phyloP scores from a whole-genome alignment of 805 yeast genomes.

The Candida dajiaensis region DNA sequence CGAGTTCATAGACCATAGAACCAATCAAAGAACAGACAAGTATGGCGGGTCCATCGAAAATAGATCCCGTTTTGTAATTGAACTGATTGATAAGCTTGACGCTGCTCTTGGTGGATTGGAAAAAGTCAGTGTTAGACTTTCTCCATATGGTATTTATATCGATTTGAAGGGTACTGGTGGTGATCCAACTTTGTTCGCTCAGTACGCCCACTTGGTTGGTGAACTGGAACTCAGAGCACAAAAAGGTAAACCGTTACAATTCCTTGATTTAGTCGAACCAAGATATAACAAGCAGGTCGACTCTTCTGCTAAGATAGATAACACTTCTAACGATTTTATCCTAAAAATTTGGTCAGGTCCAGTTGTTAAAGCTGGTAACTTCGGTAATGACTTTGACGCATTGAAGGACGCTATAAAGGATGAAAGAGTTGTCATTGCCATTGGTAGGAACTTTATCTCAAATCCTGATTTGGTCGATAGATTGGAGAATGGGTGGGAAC shows the following conservation, averaged over 20 bases:
- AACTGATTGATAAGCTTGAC: conserved; percentile 24
- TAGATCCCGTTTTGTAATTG: conserved; percentile 39
- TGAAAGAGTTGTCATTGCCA: conserved; percentile 28
- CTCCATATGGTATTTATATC: conserved; percentile 31
- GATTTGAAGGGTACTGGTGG: conserved; percentile 21
- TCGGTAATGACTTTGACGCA: background rate
- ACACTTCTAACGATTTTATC: conserved; percentile 9
- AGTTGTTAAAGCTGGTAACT: conserved; percentile 8
- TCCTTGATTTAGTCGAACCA: conserved; percentile 40
- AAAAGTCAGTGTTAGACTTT: conserved; percentile 26
- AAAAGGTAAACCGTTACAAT: conserved; percentile 34
- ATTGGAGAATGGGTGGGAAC: conserved; percentile 30
- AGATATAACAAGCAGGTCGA: conserved; percentile 14
- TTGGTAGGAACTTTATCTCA: conserved; percentile 33
- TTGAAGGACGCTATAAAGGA: background rate
- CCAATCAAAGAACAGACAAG: conserved; percentile 42
- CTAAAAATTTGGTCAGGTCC: conserved; percentile 17
- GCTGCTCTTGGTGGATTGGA: conserved; percentile 1
- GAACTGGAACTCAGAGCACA: conserved; percentile 35
- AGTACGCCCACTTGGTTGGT: conserved; percentile 34
- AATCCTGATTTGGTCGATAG: conserved; percentile 39
- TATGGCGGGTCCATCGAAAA: conserved; percentile 50
- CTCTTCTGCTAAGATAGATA: background rate
- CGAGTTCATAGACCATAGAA: conserved; percentile 44
- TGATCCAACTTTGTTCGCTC: conserved; percentile 30